Base-by-base conservation (phyloP, 345 rosid species). In the Populus ilicifolia region DNA sequence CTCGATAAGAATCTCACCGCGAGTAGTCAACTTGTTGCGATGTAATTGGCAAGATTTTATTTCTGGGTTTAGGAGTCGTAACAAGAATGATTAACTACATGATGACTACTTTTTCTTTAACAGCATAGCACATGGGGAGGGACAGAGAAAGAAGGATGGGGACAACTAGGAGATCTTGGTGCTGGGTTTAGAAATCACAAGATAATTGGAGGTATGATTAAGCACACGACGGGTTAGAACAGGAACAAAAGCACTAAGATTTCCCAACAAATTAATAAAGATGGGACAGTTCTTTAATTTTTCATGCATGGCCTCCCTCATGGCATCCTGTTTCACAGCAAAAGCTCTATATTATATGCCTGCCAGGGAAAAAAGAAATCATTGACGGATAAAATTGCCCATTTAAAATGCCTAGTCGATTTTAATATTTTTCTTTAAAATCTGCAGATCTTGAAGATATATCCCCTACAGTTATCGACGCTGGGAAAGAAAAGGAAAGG, bases 141-240 rank as follows among this genome's bases (percentile, higher is more conserved):
- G 50, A 56, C n/a, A 35, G 30, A 10, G 6, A 35, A 17, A 20
- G 17, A 65, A 16, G 69, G 69, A 63, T 7, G 39, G 21, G 66
- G 66, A 74, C 68, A 77, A 14, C 56, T 14, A 9, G 11, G 70
- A 66, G 66, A 75, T 74, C 67, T 67, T 70, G 73, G 43, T 76
- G 21, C 11, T 59, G 64, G 8, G 18, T 5, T 27, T 27, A 8
- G 36, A 80, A 44, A 80, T 71, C 79, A 20, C 54, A 14, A 13
- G 7, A 2, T 8, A 52, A 23, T 18, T 18, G 5, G 14, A 48
- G 78, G 38, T 80, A 78, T 77, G 71, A 76, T 83, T 73, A 80
- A 43, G 33, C 83, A 70, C 79, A 54, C 33, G 80, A 23, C 73
- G 6, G 16, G 36, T 21, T 8, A 23, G 5, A 59, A 5, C 20